Evolutionary conservation across 495 filamentous ascomycete species (phyloP), one percentile per base, ranked within the genome.

Genomic region (Aspergillus nanangensis): DNA sequence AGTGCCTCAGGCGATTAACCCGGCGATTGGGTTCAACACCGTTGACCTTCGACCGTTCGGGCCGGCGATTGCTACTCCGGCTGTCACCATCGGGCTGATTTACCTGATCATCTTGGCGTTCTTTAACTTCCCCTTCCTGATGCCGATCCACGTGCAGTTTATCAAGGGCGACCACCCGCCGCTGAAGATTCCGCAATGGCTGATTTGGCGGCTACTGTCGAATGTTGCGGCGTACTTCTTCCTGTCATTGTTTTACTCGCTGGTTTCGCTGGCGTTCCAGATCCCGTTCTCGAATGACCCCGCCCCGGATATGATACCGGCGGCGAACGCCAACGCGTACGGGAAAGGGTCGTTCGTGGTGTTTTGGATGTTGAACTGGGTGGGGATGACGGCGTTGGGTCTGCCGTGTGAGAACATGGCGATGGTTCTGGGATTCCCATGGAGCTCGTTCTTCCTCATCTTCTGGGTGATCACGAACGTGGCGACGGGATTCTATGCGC

Each of bases 401-500:
- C 65, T 87, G 3, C 82, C 83, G 0, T 85, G 81, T 47, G 83
- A 87, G 69, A 88, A 87, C 51, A 81, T 84, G 55, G 81, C 77
- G 0, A 88, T 87, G 82, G 51, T 86, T 11, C 56, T 86, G 3
- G 83, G 84, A 0, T 67, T 75, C 44, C 83, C 82, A 0, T 88
- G 79, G 78, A 84, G 79, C 8, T 74, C 81, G 1, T 63, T 86
- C 13, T 88, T 84, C 75, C 58, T 89, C 3, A 85, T 89, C 47
- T 88, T 87, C 56, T 88, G 83, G 84, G 80, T 87, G 21, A 84
- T 87, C 41, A 81, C 78, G 3, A 88, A 88, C 56, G 81, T 87
- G 3, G 60, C 74, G 0, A 84, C 81, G 0, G 69, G 71, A 0
- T 87, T 89, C 60, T 85, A 87, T 63, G 54, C 71, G 1, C 54